A percentile compares a stretch with the other conserved stretches of the same genome.
Evolutionary conservation across 495 filamentous ascomycete species (phyloP).

Genomic region (Hypomontagnella monticulosa): DNA sequence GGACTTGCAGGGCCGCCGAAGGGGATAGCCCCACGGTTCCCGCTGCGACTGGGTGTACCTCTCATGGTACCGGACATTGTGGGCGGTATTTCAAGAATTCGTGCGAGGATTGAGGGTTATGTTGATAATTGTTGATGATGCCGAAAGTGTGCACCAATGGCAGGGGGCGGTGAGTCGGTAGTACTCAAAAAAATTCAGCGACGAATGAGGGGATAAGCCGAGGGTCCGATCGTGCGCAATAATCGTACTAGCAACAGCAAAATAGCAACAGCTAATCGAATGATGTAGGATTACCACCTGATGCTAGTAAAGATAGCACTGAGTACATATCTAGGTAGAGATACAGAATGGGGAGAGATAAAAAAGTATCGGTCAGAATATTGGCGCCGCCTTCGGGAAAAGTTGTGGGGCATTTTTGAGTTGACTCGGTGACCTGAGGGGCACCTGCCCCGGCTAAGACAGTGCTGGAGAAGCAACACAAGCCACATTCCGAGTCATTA

Average conservation of each 20-base stretch:
- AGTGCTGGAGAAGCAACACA: background rate
- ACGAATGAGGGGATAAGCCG: conserved; percentile 16
- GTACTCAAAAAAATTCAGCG: conserved; percentile 18
- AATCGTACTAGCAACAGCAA: conserved; percentile 17
- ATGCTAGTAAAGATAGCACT: conserved; percentile 18
- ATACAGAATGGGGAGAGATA: background rate
- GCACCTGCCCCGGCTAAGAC: conserved; percentile 20
- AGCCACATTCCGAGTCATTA: background rate
- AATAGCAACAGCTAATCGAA: conserved; percentile 27
- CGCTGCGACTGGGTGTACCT: conserved; percentile 68
- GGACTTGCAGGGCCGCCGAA: conserved; percentile 72
- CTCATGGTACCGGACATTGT: conserved; percentile 57
- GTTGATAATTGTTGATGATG: conserved; percentile 11
- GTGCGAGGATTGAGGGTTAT: background rate
- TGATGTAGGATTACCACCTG: conserved; percentile 35
- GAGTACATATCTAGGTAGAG: no score
- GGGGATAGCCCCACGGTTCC: conserved; percentile 72
- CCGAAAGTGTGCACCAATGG: conserved; percentile 14
- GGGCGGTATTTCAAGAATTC: background rate
- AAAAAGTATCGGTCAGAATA: conserved; percentile 21
- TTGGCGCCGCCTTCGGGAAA: conserved; percentile 24
- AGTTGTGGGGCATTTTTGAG: conserved; percentile 16
- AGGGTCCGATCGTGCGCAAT: conserved; percentile 10
- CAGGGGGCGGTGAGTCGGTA: conserved; percentile 7
- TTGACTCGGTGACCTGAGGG: conserved; percentile 19